These are phyloP conservation scores for Chalaropsis thielavioides DNA, from an alignment of 2,329 filamentous ascomycete genomes.

Conservation along the genomic window DNA sequence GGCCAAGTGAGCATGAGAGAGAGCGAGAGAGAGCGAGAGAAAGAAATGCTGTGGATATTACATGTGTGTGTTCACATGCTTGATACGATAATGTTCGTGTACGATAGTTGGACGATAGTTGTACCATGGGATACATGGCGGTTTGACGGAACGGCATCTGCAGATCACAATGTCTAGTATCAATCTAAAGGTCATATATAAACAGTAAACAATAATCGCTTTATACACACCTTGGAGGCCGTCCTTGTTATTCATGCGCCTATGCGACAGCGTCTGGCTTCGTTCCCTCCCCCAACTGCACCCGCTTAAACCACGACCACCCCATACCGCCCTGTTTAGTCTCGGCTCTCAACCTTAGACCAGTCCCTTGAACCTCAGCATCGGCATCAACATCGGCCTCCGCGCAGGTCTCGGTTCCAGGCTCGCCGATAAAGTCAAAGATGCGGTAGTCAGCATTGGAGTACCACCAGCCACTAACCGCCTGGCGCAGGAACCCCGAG, in stretches of 20 bases:
- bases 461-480: slow-evolving; percentile 40
- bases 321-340: slow-evolving; percentile 27
- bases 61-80: not conserved
- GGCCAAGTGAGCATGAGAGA: slow-evolving; percentile 43
- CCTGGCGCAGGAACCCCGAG: slow-evolving; percentile 46
- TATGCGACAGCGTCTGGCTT: not conserved
- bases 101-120: slow-evolving; percentile 9
- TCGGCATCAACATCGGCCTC: not conserved
- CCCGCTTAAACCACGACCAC: slow-evolving; percentile 25
- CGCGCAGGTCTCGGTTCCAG: not conserved
- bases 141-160: not conserved
- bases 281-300: slow-evolving; percentile 19
- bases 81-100: not conserved
- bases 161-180: slow-evolving; percentile 1
- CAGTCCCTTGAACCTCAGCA: slow-evolving; percentile 22
- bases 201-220: not conserved
- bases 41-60: not conserved
- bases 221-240: not conserved
- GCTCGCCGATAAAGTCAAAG: slow-evolving; percentile 35
- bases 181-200: slow-evolving; percentile 1
- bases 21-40: not conserved
- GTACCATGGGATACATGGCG: slow-evolving; percentile 13
- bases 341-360: slow-evolving; percentile 33
- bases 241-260: not conserved
- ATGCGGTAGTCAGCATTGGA: slow-evolving; percentile 51